Conservation (phyloP, 306 rosid species). For the Prosopis cineraria region DNA sequence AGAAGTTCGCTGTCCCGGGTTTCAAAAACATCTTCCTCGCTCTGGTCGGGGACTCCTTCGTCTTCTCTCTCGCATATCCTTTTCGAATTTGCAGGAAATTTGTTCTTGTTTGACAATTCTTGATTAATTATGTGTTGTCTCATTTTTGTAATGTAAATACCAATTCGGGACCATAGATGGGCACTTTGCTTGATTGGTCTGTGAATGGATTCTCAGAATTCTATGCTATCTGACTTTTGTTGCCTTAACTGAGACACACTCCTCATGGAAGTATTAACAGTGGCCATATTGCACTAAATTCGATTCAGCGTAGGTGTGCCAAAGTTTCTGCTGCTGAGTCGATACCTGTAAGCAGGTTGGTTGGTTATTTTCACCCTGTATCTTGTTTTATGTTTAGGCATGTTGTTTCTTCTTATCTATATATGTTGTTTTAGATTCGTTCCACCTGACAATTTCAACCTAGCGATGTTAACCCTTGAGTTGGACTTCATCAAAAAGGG, state of each 20-base stretch:
- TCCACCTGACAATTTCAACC: conserved; percentile 75
- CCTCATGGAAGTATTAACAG: conserved; percentile 60
- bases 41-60: conserved; percentile 60
- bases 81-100: background rate
- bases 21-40: conserved; percentile 56
- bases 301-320: conserved; percentile 82
- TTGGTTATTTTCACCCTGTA: conserved; percentile 1
- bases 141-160: conserved; percentile 13
- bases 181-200: background rate
- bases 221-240: conserved; percentile 31
- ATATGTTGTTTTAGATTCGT: conserved; percentile 57
- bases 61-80: conserved; percentile 88
- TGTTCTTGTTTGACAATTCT: background rate
- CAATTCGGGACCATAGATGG: background rate
- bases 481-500: conserved; percentile 87
- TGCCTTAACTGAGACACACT: conserved; percentile 70
- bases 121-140: conserved; percentile 1
- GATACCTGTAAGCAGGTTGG: conserved; percentile 56
- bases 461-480: conserved; percentile 79
- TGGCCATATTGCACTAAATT: conserved; percentile 78
- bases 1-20: conserved; percentile 65
- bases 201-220: background rate
- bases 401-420: conserved; percentile 30
- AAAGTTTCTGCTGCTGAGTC: conserved; percentile 75
- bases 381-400: background rate